A percentile compares a stretch with the other conserved stretches of the same genome.
Conservation (phyloP, 495 filamentous ascomycete genomes). For the Penicillium cataractarum region DNA sequence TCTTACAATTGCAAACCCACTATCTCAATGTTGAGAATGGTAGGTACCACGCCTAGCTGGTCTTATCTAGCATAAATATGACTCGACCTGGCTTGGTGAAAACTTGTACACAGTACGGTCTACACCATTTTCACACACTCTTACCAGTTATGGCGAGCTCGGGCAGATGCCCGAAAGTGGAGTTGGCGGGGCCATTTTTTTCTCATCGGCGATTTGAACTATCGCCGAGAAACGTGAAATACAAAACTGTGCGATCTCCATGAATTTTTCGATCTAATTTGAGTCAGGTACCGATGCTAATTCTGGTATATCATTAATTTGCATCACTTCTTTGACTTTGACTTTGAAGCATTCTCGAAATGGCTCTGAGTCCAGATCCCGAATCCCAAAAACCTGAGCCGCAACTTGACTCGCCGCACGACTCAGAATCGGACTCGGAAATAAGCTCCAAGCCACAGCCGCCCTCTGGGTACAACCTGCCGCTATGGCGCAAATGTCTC, state of each 20-base stretch:
- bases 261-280: background rate
- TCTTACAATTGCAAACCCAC: no score
- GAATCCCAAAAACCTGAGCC: constrained; percentile 30
- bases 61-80: no score
- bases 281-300: background rate
- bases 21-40: no score
- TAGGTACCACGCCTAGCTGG: no score
- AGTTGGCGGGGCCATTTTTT: background rate
- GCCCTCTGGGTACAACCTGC: constrained; percentile 32
- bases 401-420: constrained; percentile 22
- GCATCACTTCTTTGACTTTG: background rate
- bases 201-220: background rate
- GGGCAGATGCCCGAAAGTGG: background rate
- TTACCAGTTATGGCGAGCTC: background rate
- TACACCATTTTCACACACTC: background rate
- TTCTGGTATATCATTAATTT: background rate
- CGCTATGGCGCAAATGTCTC: constrained; percentile 46
- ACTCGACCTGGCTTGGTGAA: no score
- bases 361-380: constrained; percentile 21
- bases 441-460: constrained; percentile 16
- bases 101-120: background rate
- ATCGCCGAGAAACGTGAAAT: background rate
- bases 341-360: background rate
- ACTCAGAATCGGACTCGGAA: constrained; percentile 24
- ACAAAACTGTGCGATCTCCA: background rate